A percentile compares a stretch with the other conserved stretches of the same genome.
These are phyloP conservation scores for Diaporthe velutina DNA, from an alignment of 2,329 filamentous ascomycete species.

Conservation along the genomic window DNA sequence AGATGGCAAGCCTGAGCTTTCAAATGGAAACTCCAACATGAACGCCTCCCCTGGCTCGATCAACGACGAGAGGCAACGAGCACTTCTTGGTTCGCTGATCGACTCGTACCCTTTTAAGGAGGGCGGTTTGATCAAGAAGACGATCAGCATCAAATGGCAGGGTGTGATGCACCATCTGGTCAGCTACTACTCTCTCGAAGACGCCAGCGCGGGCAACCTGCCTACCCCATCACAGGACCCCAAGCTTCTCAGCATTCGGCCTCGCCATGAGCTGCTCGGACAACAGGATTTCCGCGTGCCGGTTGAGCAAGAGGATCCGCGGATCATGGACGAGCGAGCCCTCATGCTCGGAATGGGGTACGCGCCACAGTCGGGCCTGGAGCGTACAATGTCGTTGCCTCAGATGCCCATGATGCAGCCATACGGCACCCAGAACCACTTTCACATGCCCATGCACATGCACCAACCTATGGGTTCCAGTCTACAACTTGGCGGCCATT, in stretches of 20 bases:
- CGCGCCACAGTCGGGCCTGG: constrained; percentile 18
- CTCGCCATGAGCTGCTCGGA: constrained; percentile 69
- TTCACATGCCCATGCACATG: constrained; percentile 34
- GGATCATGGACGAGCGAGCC: constrained; percentile 39
- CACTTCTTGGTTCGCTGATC: constrained; percentile 83
- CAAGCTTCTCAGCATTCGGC: constrained; percentile 62
- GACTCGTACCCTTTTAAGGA: constrained; percentile 91
- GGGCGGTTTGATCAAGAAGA: constrained; percentile 90
- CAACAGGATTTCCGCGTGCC: constrained; percentile 77
- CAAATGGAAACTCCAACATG: constrained; percentile 43
- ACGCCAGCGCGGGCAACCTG: constrained; percentile 76
- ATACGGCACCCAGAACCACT: constrained; percentile 29
- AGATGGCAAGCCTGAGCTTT: constrained; percentile 50
- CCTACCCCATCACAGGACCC: constrained; percentile 69
- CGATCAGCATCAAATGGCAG: constrained; percentile 82
- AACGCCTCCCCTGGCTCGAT: constrained; percentile 31
- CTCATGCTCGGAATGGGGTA: constrained; percentile 36
- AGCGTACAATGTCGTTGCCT: constrained; percentile 33
- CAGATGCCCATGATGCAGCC: constrained; percentile 37
- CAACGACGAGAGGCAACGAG: constrained; percentile 50
- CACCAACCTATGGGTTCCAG: constrained; percentile 15
- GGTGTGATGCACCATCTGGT: constrained; percentile 87
- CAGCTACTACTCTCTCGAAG: constrained; percentile 87
- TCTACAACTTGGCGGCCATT: constrained; percentile 28
- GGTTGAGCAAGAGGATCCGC: constrained; percentile 69